These are phyloP conservation scores for Trametes punicea DNA, from an alignment of 768 basidiomycete species.

Conservation along the genomic window DNA sequence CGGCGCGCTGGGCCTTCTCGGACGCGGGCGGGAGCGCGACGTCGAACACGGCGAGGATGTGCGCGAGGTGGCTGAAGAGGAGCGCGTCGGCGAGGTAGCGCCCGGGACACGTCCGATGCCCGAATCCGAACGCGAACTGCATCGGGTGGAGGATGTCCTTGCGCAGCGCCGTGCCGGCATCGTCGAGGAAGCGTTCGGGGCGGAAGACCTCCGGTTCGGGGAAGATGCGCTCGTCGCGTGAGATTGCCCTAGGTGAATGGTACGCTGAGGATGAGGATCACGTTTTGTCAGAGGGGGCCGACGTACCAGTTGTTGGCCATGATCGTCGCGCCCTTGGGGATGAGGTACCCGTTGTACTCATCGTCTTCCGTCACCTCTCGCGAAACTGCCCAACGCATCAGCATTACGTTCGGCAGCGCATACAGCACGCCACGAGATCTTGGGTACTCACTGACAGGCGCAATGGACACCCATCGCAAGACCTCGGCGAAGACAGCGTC, in stretches of 20 bases:
- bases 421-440: background rate
- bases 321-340: slow-evolving; percentile 31
- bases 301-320: slow-evolving; percentile 31
- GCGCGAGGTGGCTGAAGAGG: slow-evolving; percentile 24
- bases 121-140: slow-evolving; percentile 23
- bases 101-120: slow-evolving; percentile 22
- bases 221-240: slow-evolving; percentile 29
- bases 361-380: slow-evolving; percentile 22
- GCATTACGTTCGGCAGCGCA: background rate
- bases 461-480: slow-evolving; percentile 24
- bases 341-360: slow-evolving; percentile 26
- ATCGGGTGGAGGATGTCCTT: slow-evolving; percentile 17
- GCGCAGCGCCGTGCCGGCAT: slow-evolving; percentile 5
- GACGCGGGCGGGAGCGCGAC: slow-evolving; percentile 14
- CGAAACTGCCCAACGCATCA: slow-evolving; percentile 6
- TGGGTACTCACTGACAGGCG: slow-evolving; percentile 19
- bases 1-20: slow-evolving; percentile 5
- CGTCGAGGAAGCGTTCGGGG: slow-evolving; percentile 29
- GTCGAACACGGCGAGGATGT: slow-evolving; percentile 26
- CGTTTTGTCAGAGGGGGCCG: background rate
- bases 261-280: background rate
- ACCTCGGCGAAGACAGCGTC: slow-evolving; percentile 20
- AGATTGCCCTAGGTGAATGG: slow-evolving; percentile 27
- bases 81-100: slow-evolving; percentile 23
- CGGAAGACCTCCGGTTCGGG: slow-evolving; percentile 30